Evolutionary conservation across 805 yeast species (phyloP), one percentile per base, ranked within the genome.

Genomic region (Wickerhamiella spandovensis): DNA sequence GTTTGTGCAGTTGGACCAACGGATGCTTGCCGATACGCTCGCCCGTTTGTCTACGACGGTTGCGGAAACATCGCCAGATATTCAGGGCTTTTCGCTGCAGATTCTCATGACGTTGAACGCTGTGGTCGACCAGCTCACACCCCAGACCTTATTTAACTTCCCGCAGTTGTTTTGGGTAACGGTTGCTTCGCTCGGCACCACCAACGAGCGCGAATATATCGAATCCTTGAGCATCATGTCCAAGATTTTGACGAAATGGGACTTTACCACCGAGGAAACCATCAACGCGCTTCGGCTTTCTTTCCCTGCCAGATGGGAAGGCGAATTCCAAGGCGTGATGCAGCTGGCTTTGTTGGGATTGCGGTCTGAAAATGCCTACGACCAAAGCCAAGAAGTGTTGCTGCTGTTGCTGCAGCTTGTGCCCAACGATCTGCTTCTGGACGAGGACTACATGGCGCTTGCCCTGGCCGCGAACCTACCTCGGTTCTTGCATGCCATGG

Each of bases 21-120:
- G 76, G 10, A 90, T 92, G 96, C 69, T 94, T 44, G 78, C 86
- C 50, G 97, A 89, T 66, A 86, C 92, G 95, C 71, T 92, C 10
- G 95, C 90, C 50, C 76, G 99, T 53, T 71, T 92, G 28, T 86
- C 96, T 0, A 89, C 88, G 58, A 94, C 99, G 0, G 82, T 92
- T 7, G 80, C 96, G 0, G 99, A 94, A 63, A 87, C 81, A 41
- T 79, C 87, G 10, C 68, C 77, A 0, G 98, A 92, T 58, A 89
- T 92, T 38, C 97, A 90, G 66, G 95, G 96, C 0, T 94, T 94
- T 66, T 82, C 97, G 0, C 85, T 92, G 89, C 98, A 92, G 66
- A 92, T 92, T 49, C 68, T 92, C 55, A 90, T 92, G 97, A 90
- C 98, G 0, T 66, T 92, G 58, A 88, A 90, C 67, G 95, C 97